phyloP scores from a whole-genome alignment of 805 yeast genomes.

The Ogataea allantospora region DNA sequence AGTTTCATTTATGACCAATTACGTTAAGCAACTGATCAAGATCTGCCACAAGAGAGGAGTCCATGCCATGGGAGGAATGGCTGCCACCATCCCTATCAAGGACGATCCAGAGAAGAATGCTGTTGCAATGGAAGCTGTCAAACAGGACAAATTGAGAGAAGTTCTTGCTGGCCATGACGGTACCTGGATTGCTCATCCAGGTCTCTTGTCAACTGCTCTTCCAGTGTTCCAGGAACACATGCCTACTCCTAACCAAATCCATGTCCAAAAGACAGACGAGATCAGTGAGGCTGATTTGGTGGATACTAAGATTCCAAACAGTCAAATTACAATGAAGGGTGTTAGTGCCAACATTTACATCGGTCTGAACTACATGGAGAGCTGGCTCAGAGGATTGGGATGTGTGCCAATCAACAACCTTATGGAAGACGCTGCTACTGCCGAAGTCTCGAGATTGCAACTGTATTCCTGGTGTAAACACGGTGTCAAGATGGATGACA shows the following conservation, averaged over 20 bases:
- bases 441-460: slow-evolving; percentile 82
- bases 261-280: slow-evolving; percentile 41
- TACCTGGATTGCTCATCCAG: slow-evolving; percentile 89
- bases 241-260: slow-evolving; percentile 81
- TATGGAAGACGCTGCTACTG: slow-evolving; percentile 91
- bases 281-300: slow-evolving; percentile 58
- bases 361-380: slow-evolving; percentile 79
- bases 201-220: slow-evolving; percentile 69
- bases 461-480: slow-evolving; percentile 83
- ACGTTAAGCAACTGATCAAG: slow-evolving; percentile 69
- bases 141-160: slow-evolving; percentile 74
- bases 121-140: slow-evolving; percentile 69
- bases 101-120: slow-evolving; percentile 61
- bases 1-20: slow-evolving; percentile 77
- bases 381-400: slow-evolving; percentile 81
- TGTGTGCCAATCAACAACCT: slow-evolving; percentile 83
- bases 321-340: slow-evolving; percentile 66
- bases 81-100: slow-evolving; percentile 82
- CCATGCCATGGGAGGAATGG: slow-evolving; percentile 91
- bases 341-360: slow-evolving; percentile 69
- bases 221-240: slow-evolving; percentile 69
- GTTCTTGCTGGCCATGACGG: slow-evolving; percentile 81
- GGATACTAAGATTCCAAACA: slow-evolving; percentile 62
- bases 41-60: slow-evolving; percentile 77
- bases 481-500: slow-evolving; percentile 55